Conservation (phyloP, 2,329 filamentous ascomycete species). For the Neurospora sp. region DNA sequence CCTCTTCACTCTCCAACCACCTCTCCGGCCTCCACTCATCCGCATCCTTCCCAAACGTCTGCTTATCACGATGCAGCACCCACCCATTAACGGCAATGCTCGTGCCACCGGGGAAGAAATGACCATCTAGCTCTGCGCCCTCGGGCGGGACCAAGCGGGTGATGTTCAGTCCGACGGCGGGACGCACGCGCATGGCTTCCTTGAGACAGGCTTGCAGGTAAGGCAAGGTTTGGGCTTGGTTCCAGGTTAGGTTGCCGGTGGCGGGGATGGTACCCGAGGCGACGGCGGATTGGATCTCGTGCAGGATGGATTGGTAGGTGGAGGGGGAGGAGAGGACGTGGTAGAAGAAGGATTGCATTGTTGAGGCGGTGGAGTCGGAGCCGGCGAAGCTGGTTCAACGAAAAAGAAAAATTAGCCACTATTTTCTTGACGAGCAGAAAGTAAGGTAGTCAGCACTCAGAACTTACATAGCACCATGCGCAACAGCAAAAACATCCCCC, state of each 20-base stretch:
- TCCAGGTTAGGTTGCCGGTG: conserved; percentile 36
- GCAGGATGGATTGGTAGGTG: conserved; percentile 29
- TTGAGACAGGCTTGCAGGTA: conserved; percentile 49
- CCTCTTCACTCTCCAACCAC: conserved; percentile 39
- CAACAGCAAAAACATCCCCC: conserved; percentile 46
- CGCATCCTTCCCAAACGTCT: conserved; percentile 40
- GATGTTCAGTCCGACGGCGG: conserved; percentile 46
- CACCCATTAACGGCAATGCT: conserved; percentile 44
- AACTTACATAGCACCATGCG: conserved; percentile 42
- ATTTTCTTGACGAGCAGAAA: too few relatives aligned
- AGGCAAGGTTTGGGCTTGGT: conserved; percentile 35
- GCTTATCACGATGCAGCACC: conserved; percentile 39
- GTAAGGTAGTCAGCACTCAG: conserved; percentile 17
- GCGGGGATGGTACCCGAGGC: conserved; percentile 23
- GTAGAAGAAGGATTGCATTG: conserved; percentile 48
- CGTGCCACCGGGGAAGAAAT: conserved; percentile 41
- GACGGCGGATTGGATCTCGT: conserved; percentile 36
- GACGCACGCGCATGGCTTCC: conserved; percentile 45
- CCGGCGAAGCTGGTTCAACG: conserved; percentile 38
- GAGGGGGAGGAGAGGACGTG: conserved; percentile 33
- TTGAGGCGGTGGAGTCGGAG: conserved; percentile 50
- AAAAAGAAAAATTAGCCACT: neutral
- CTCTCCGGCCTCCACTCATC: conserved; percentile 43
- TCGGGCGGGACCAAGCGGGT: conserved; percentile 39
- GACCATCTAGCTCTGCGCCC: conserved; percentile 41